Percentiles rank a stretch among this genome's conserved stretches.
Conservation (phyloP, 306 rosid genomes). For the Cicer arietinum region DNA sequence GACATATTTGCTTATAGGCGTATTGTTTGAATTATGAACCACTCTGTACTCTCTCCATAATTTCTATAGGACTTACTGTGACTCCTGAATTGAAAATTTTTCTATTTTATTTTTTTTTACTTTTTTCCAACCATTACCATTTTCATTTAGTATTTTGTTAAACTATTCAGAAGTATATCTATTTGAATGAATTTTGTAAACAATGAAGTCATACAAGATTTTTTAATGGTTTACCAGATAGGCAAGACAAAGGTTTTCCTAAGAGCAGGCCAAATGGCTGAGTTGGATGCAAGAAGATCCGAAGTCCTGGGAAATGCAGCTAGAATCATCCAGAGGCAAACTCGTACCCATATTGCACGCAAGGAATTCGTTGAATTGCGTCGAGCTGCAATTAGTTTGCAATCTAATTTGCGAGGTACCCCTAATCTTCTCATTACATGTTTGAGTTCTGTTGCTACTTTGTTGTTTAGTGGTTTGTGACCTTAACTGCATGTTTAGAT, state of each 20-base stretch:
- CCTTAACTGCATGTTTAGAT: conserved; percentile 4
- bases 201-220: conserved; percentile 43
- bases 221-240: conserved; percentile 74
- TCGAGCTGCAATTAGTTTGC: conserved; percentile 83
- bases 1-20: conserved; percentile 19
- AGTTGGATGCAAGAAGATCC: conserved; percentile 95
- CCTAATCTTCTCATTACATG: conserved; percentile 39
- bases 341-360: conserved; percentile 89
- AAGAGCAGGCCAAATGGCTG: conserved; percentile 99
- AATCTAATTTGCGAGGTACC: conserved; percentile 90
- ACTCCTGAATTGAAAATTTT: conserved; percentile 34
- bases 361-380: conserved; percentile 81
- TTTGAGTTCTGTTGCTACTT: conserved; percentile 37
- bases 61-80: conserved; percentile 20
- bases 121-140: conserved; percentile 26
- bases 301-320: conserved; percentile 98
- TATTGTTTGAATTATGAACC: conserved; percentile 25
- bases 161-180: conserved; percentile 9
- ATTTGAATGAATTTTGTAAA: conserved; percentile 28
- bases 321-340: conserved; percentile 90
- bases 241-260: conserved; percentile 93
- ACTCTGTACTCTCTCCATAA: conserved; percentile 10
- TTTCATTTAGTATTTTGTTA: conserved; percentile 31
- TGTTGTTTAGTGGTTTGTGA: conserved; percentile 38
- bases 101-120: not conserved